phyloP scores from a whole-genome alignment of 2,329 filamentous ascomycete genomes.

The Berkeleyomyces basicola region DNA sequence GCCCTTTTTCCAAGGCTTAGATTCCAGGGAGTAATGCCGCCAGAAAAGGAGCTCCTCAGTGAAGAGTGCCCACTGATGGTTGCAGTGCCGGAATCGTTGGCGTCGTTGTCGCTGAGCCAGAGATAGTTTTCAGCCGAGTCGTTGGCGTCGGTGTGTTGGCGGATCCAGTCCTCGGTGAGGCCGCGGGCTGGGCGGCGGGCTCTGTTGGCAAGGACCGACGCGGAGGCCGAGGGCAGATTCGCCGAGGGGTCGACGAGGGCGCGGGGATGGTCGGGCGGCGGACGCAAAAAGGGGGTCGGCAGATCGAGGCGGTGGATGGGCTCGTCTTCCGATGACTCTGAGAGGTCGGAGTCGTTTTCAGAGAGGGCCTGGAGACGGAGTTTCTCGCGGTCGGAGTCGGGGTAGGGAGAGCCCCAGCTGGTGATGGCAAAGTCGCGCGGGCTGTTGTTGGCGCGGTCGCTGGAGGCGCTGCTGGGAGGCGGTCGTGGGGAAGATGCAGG shows the following conservation, averaged over 20 bases:
- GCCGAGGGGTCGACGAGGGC: slow-evolving; percentile 13
- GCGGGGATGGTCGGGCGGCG: slow-evolving; percentile 29
- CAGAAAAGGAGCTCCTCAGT: slow-evolving; percentile 47
- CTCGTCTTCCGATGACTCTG: slow-evolving; percentile 35
- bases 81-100: slow-evolving; percentile 21
- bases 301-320: slow-evolving; percentile 45
- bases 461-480: not conserved
- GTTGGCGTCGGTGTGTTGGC: slow-evolving; percentile 61
- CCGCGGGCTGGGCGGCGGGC: slow-evolving; percentile 42
- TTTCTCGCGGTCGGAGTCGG: slow-evolving; percentile 39
- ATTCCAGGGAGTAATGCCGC: slow-evolving; percentile 34
- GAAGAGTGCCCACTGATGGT: slow-evolving; percentile 61
- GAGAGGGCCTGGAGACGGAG: slow-evolving; percentile 28
- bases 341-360: slow-evolving; percentile 31
- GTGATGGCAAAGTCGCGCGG: slow-evolving; percentile 43
- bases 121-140: slow-evolving; percentile 53
- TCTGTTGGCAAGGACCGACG: slow-evolving; percentile 46
- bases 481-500: slow-evolving; percentile 11
- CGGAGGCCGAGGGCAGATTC: slow-evolving; percentile 23
- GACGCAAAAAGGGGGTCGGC: slow-evolving; percentile 44
- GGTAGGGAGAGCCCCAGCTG: slow-evolving; percentile 86
- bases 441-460: not conserved
- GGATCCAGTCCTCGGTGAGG: slow-evolving; percentile 73
- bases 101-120: slow-evolving; percentile 62
- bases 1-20: slow-evolving; percentile 19